A percentile compares a stretch with the other conserved stretches of the same genome.
Conservation (phyloP, 257 asterid species). For the Handroanthus guayacan region DNA sequence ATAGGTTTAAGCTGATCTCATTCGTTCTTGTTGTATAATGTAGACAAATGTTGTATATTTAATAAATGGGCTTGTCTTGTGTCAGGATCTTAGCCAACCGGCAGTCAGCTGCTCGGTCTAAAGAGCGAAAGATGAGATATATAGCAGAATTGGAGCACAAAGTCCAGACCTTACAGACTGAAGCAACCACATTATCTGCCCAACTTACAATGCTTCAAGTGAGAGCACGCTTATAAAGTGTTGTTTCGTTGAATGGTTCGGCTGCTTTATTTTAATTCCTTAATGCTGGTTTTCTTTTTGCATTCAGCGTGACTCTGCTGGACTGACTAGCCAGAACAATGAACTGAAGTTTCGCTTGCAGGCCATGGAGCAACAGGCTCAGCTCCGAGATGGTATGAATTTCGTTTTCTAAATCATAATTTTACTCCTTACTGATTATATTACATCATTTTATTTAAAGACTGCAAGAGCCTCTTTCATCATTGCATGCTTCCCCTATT, state of each 20-base stretch:
- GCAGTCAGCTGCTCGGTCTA: conserved; percentile 81
- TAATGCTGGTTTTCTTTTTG: conserved; percentile 23
- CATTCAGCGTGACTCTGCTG: conserved; percentile 72
- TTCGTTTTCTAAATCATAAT: background rate
- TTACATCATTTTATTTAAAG: background rate
- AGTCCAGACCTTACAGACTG: conserved; percentile 80
- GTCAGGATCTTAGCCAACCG: conserved; percentile 76
- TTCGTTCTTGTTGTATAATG: conserved; percentile 15
- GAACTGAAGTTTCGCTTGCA: conserved; percentile 81
- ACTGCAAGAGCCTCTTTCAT: conserved; percentile 4
- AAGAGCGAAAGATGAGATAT: conserved; percentile 74
- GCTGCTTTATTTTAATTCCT: conserved; percentile 12
- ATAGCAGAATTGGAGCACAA: conserved; percentile 76
- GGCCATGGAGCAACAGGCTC: conserved; percentile 86
- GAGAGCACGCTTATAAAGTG: conserved; percentile 34
- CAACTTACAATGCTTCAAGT: conserved; percentile 79
- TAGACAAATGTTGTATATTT: conserved; percentile 13
- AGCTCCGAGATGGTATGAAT: conserved; percentile 74
- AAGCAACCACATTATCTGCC: conserved; percentile 79
- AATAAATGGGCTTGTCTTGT: conserved; percentile 13
- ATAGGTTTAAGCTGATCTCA: background rate
- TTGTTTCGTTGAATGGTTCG: background rate
- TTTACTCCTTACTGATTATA: background rate
- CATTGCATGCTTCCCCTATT: background rate
- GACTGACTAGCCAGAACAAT: conserved; percentile 65